phyloP scores from a whole-genome alignment of 2,329 filamentous ascomycete species.

The Ascochyta rabiei region DNA sequence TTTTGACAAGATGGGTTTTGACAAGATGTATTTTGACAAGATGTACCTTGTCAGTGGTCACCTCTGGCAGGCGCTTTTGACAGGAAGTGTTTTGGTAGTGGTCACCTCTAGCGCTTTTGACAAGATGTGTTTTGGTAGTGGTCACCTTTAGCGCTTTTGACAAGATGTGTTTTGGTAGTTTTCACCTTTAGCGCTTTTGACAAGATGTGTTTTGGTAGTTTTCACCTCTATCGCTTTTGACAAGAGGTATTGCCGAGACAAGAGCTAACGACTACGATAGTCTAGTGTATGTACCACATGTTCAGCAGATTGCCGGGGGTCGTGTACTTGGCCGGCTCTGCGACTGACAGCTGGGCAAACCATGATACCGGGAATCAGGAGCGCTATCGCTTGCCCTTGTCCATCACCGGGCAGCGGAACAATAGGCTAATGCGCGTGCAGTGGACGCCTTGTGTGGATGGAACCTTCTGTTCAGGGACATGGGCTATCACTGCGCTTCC shows the following conservation, averaged over 20 bases:
- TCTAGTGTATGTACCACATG: not conserved
- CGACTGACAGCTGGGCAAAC: constrained; percentile 13
- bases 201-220: too few species aligned
- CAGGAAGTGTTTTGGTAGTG: too few species aligned
- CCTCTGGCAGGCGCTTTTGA: constrained; percentile 32
- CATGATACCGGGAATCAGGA: constrained; percentile 15
- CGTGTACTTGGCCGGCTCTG: constrained; percentile 6
- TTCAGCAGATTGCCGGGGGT: constrained; percentile 1
- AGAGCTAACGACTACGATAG: not conserved
- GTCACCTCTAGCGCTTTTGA: constrained; percentile 30
- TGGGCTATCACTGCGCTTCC: constrained; percentile 1
- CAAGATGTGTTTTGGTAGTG: too few species aligned
- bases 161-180: too few species aligned
- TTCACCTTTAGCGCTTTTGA: constrained; percentile 30
- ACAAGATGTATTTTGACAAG: too few species aligned
- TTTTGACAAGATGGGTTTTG: constrained; percentile 21
- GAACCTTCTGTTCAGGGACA: constrained; percentile 20
- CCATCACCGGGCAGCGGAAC: constrained; percentile 15
- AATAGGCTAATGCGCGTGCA: constrained; percentile 18
- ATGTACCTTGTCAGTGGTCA: too few species aligned
- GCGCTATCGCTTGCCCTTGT: constrained; percentile 9
- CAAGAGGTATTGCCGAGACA: not conserved
- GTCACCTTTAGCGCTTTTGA: constrained; percentile 30
- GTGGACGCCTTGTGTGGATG: constrained; percentile 17
- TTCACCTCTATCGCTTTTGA: too few species aligned